Base-by-base conservation (phyloP, 2,329 filamentous ascomycete genomes). In the Fusarium sp. region DNA sequence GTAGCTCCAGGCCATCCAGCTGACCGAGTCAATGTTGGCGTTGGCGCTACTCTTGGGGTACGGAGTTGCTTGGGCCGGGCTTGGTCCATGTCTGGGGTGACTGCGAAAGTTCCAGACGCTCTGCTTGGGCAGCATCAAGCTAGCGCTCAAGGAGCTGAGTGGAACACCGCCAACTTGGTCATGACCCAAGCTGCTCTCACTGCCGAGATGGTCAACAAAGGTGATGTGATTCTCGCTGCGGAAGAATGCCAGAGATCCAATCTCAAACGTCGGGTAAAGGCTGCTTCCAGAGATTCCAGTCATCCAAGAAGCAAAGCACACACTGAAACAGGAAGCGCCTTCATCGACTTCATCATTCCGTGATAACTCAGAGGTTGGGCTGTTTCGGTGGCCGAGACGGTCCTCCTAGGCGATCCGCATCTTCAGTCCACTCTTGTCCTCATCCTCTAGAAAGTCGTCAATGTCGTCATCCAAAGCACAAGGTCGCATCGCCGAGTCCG, bases 261-360 rank as follows among this genome's bases (percentile, higher is more conserved):
- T 85, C 76, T 90, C 88, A 66, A 90, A 88, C 67, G 87, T 87
- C 11, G 86, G 85, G 69, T 87, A 87, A 77, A 87, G 84, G 63
- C 86, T 85, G 74, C 85, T 85, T 71, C 86, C 87, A 80, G 86
- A 89, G 67, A 85, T 82, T 18, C 83, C 80, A 60, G 77, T 71
- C 66, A 83, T 66, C 74, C 82, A 81, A 42, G 79, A 77, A 14
- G 77, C 75, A 64, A 82, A 80, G 58, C 76, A 76, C 38, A 81
- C 80, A n/a, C 76, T 69, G 34, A 77, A 70, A 9, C 76, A 75
- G 64, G 50, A 79, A 74, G 31, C 47, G 40, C 71, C 71, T 20
- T 73, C 71, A 40, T 71, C 69, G 20, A 71, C 65, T 64, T 72
- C 57, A 18, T 66, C 62, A 24, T 66, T 64, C 66, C 76, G 78